phyloP scores from a whole-genome alignment of 352 stramenopile genomes.

The Pythium folliculosum region DNA sequence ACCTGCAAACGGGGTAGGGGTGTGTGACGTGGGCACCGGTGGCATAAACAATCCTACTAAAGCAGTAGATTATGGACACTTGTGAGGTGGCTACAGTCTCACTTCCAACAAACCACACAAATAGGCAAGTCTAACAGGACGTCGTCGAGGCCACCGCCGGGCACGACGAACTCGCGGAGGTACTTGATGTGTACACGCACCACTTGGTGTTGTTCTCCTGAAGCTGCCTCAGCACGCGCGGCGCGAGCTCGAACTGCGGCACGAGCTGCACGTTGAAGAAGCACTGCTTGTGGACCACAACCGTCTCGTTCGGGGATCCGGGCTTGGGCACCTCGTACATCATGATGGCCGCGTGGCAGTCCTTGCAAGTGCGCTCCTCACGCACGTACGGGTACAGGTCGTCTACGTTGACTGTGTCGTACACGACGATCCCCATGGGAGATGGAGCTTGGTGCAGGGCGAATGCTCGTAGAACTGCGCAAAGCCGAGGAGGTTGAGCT shows the following conservation, averaged over 20 bases:
- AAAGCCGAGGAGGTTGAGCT: constrained; percentile 31
- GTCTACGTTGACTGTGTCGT: constrained; percentile 43
- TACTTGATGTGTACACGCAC: neutral
- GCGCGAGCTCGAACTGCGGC: constrained; percentile 6
- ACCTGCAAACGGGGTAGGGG: too few species aligned
- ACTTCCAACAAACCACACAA: neutral
- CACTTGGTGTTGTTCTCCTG: constrained; percentile 12
- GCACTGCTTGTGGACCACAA: constrained; percentile 12
- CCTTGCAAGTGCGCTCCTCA: constrained; percentile 24
- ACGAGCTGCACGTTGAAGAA: constrained; percentile 6
- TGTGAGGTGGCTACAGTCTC: neutral
- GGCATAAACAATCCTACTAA: too few species aligned
- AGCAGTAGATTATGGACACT: too few species aligned
- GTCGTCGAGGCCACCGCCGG: neutral
- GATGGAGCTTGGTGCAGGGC: constrained; percentile 2
- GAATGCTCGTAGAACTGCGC: constrained; percentile 33
- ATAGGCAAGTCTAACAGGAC: too few species aligned
- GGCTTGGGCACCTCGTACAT: neutral
- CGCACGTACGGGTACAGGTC: constrained; percentile 45
- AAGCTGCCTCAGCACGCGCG: neutral
- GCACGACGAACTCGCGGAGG: neutral
- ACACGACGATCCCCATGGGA: constrained; percentile 34
- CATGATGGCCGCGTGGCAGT: constrained; percentile 3
- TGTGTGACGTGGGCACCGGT: too few species aligned
- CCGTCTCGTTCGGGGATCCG: neutral